Base-by-base conservation (phyloP, 192 early-diverging fungal species). In the Chytriomyces sp. region DNA sequence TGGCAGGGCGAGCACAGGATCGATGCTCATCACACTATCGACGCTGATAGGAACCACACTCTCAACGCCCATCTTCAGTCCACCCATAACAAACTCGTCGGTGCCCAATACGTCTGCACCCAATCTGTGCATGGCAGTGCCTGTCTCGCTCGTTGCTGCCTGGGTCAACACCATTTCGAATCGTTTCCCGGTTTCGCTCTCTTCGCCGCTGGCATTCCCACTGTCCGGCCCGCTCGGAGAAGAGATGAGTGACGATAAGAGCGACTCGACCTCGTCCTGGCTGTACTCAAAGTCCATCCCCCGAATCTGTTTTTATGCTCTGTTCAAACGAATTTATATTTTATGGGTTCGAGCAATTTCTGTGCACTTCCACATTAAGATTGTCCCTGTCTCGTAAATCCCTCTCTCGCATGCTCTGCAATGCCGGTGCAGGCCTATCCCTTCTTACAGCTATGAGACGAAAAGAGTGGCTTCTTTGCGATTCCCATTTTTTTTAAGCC, bases 371-470 rank as follows among this genome's bases (percentile, higher is more conserved):
- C 35, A 35, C 35, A 4, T 35, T 35, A 35, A 35, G 35, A 35
- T 35, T 35, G 35, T 35, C 35, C 4, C 0, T 35, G 35, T 35
- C 35, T 35, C 35, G 35, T 35, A 35, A 35, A 35, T 35, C 35
- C 35, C 35, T 35, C 35, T 35, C 35, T 35, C 35, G 35, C 35
- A 35, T 35, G 35, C 35, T 1, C 35, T 5, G 26, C 67, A 6
- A 13, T 24, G 65, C 50, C 45, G 83, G 83, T 11, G 80, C 67
- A 10, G 84, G 82, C 28, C 81, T 4, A 86, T 81, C 53, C 85
- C 82, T 20, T 82, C 82, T 46, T 88, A 85, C 63, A 88, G 62
- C 84, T 79, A 9, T 78, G 80, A 13, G 53, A 3, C 16, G 53
- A 13, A 13, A n/a, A 3, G 20, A 1, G 53, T 13, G 50, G 23